Percentiles rank a stretch among this genome's conserved stretches.
These are phyloP conservation scores for Gynandropsis gynandra DNA, from an alignment of 345 rosid genomes.

Conservation along the genomic window DNA sequence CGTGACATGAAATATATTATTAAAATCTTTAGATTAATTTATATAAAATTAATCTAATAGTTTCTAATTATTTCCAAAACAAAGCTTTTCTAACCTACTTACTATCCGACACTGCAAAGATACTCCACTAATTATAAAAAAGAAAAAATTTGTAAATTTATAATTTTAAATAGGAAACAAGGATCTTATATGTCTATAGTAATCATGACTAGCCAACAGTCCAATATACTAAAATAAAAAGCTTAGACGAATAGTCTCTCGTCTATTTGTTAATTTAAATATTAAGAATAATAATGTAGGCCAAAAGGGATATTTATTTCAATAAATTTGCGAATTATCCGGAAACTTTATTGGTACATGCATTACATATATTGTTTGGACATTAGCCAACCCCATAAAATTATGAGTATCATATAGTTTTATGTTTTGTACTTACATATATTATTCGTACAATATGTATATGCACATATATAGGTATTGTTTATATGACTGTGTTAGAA, in stretches of 20 bases:
- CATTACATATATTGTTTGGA: too few relatives aligned
- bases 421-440: too few relatives aligned
- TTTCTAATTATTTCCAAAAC: conserved; percentile 21
- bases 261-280: conserved; percentile 18
- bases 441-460: too few relatives aligned
- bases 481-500: too few relatives aligned
- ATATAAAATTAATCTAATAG: conserved; percentile 1
- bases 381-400: too few relatives aligned
- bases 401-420: too few relatives aligned
- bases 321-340: conserved; percentile 22
- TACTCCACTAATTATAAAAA: conserved; percentile 25
- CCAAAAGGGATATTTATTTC: conserved; percentile 10
- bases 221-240: conserved; percentile 12
- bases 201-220: conserved; percentile 19
- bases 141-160: conserved; percentile 4
- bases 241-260: conserved; percentile 17
- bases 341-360: conserved; percentile 2
- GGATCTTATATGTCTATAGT: conserved; percentile 29
- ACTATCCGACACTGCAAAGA: conserved; percentile 35
- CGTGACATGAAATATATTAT: too few relatives aligned
- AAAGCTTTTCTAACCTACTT: conserved; percentile 21
- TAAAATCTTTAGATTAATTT: background rate
- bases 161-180: conserved; percentile 16
- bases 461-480: too few relatives aligned
- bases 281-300: conserved; percentile 23